Evolutionary conservation across 2,329 filamentous ascomycete species (phyloP), one percentile per base, ranked within the genome.

Genomic region (Talaromyces piceae): DNA sequence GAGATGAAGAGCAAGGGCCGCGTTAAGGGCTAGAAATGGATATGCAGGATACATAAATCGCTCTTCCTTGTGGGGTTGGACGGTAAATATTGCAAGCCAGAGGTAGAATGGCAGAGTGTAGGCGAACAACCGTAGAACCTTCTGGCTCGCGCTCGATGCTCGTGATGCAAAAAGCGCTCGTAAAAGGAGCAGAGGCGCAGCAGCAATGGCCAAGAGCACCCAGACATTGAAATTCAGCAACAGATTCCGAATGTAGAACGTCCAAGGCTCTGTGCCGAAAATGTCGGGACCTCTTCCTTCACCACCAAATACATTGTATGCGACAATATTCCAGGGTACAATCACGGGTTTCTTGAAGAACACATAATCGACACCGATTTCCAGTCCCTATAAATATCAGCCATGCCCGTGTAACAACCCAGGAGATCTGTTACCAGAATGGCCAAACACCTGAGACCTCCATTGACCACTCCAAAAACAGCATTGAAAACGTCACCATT

Each of bases 41-140:
- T 98, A 98, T 2, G 83, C 87, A 0, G 93, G 93, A 63, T 95
- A 98, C 91, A 98, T 97, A 74, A 98, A 98, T 5, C 93, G 80
- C 70, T 98, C 93, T 67, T 98, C 93, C 64, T 98, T 98, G 72
- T 98, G 93, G 13, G 93, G 88, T 65, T 98, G 93, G 7, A 86
- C 66, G 0, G 88, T 91, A 72, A 98, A 97, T 56, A 97, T 93
- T 3, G 72, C 80, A 25, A 98, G 78, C 93, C 93, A 98, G 64
- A 96, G 78, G 66, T 97, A 98, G 69, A 97, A 95, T 0, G 93
- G 93, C 0, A 81, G 73, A 49, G 91, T 75, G 58, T 95, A 88
- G 18, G 91, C 80, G 45, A 94, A 62, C 8, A 85, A 88, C 30
- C 90, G 84, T 50, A 95, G 70, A 1, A 87, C 79, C 1, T 83